These are phyloP conservation scores for Daldinia sp. DNA, from an alignment of 2,329 filamentous ascomycete species.

Conservation along the genomic window DNA sequence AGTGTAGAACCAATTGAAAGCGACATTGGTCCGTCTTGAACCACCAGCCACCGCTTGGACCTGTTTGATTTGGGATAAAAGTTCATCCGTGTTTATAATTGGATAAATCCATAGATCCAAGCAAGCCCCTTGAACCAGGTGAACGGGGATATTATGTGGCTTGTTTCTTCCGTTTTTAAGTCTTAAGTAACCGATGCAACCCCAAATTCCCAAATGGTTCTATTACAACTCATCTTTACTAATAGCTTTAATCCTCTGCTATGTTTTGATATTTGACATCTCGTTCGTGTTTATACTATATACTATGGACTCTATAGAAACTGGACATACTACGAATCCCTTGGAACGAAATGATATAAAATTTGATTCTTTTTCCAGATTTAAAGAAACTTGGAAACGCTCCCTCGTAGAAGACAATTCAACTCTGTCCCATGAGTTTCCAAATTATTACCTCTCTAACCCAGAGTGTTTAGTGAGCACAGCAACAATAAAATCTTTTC, in stretches of 20 bases:
- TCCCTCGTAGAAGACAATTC: conserved; percentile 26
- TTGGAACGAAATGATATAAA: not conserved
- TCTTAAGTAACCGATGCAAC: not conserved
- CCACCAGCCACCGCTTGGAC: not conserved
- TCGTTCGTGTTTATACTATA: not conserved
- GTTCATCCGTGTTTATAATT: not conserved
- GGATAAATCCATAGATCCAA: not conserved
- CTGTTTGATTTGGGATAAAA: not conserved
- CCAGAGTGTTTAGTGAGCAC: conserved; percentile 62
- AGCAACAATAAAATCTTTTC: conserved; percentile 62
- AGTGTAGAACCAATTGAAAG: not conserved
- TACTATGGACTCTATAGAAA: conserved; percentile 6
- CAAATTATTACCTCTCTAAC: conserved; percentile 60
- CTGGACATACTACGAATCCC: not conserved
- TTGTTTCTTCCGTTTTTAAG: not conserved
- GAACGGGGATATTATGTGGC: not conserved
- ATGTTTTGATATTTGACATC: not conserved
- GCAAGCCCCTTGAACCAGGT: not conserved
- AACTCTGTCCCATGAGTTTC: conserved; percentile 56
- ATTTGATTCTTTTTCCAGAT: conserved; percentile 27
- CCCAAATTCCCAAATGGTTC: not conserved
- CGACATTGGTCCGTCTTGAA: not conserved
- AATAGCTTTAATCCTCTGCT: not conserved
- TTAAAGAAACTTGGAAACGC: conserved; percentile 46
- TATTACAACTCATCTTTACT: not conserved